Conservation (phyloP, 179 eudicot genomes). For the Sideroxylon spinosum region DNA sequence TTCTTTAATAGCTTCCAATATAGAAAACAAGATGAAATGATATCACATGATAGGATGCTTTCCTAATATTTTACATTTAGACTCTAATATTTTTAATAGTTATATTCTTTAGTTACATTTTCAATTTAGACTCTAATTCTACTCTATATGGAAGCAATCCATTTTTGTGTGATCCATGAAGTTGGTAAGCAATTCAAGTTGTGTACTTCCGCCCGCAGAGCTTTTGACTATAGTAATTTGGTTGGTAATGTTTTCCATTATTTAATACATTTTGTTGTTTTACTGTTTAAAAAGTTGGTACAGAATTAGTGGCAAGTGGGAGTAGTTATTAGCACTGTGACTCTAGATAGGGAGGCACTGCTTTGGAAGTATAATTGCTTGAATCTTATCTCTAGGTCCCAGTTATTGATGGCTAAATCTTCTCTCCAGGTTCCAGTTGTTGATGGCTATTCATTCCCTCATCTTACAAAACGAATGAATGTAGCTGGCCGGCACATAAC, state of each 20-base stretch:
- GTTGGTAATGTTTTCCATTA: not conserved
- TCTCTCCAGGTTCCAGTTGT: constrained; percentile 89
- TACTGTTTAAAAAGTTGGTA: not conserved
- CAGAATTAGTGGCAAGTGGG: not conserved
- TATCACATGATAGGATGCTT: not conserved
- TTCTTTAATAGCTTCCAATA: no score
- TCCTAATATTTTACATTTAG: no score
- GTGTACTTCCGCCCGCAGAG: not conserved
- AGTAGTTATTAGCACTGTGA: not conserved
- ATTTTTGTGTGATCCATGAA: not conserved
- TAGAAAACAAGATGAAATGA: constrained; percentile 5
- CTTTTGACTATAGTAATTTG: not conserved
- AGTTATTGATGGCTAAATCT: constrained; percentile 60
- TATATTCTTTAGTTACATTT: not conserved
- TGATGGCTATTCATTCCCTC: constrained; percentile 98
- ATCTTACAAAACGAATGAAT: constrained; percentile 97
- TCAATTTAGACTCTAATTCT: not conserved
- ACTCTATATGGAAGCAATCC: not conserved
- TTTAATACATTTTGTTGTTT: not conserved
- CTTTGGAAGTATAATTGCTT: not conserved
- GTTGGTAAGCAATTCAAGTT: constrained; percentile 4
- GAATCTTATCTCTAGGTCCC: constrained; percentile 47
- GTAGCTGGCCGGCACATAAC: constrained; percentile 97
- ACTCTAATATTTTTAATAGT: no score
- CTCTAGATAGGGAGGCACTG: not conserved